Conservation (phyloP, 805 yeast genomes). For the Teunomyces tritomae region DNA sequence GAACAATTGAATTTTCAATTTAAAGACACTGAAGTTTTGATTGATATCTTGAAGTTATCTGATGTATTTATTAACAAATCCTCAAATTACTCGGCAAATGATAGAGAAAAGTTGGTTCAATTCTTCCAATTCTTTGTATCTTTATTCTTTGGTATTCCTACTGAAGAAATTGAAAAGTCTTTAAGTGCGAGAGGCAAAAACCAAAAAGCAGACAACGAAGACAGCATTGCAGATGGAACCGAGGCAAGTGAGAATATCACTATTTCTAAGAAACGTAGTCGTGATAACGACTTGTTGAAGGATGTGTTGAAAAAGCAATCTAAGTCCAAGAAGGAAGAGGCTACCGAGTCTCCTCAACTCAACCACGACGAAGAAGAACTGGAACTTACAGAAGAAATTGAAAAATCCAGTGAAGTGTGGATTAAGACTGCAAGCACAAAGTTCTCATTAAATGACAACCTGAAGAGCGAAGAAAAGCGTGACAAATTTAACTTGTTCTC, state of each 20-base stretch:
- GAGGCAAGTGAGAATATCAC: slow-evolving; percentile 17
- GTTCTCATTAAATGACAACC: slow-evolving; percentile 25
- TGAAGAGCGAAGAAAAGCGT: slow-evolving; percentile 35
- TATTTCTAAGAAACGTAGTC: slow-evolving; percentile 46
- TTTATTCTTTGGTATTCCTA: slow-evolving; percentile 64
- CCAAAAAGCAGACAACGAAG: slow-evolving; percentile 13
- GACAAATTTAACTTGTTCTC: slow-evolving; percentile 75
- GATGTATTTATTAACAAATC: slow-evolving; percentile 64
- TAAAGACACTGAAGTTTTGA: slow-evolving; percentile 63
- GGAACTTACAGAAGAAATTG: slow-evolving; percentile 29
- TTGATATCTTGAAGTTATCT: slow-evolving; percentile 69
- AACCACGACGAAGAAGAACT: slow-evolving; percentile 32
- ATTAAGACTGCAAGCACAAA: slow-evolving; percentile 33
- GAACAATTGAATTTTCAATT: slow-evolving; percentile 64
- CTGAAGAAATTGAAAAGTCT: slow-evolving; percentile 45
- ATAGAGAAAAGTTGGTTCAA: slow-evolving; percentile 71
- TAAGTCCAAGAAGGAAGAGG: slow-evolving; percentile 32
- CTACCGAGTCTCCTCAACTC: slow-evolving; percentile 27
- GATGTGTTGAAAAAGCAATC: slow-evolving; percentile 60
- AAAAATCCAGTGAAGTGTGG: slow-evolving; percentile 43
- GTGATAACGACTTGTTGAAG: slow-evolving; percentile 54
- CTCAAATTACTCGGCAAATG: slow-evolving; percentile 74
- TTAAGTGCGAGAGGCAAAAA: slow-evolving; percentile 20
- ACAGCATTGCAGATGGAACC: slow-evolving; percentile 10
- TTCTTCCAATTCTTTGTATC: slow-evolving; percentile 70